Conservation (phyloP, 176 grass and related monocot genomes). For the Phoenix dactylifera region DNA sequence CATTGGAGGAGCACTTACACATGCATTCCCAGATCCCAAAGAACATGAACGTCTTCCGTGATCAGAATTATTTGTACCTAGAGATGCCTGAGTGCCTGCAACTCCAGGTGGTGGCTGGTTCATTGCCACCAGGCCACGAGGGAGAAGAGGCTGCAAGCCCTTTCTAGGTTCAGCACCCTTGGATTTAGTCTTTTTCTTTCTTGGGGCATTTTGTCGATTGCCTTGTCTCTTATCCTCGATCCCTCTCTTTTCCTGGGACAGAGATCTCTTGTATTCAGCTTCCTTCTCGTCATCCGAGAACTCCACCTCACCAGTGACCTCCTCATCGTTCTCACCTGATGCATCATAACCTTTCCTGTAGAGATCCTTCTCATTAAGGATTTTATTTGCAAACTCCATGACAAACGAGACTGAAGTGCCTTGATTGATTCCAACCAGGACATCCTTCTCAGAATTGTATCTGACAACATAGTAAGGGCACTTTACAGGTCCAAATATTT, state of each 20-base stretch:
- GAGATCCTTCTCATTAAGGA: conserved; percentile 67
- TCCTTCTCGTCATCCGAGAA: conserved; percentile 97
- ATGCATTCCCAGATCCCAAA: conserved; percentile 13
- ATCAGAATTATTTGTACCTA: conserved; percentile 9
- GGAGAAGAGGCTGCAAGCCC: conserved; percentile 15
- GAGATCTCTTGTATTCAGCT: conserved; percentile 55
- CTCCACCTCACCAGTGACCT: conserved; percentile 40
- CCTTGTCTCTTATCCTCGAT: conserved; percentile 34
- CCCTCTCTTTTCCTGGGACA: conserved; percentile 41
- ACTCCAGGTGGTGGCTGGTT: conserved; percentile 11
- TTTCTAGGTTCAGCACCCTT: conserved; percentile 27
- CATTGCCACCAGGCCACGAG: conserved; percentile 6
- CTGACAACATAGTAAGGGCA: conserved; percentile 72
- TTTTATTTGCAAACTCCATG: conserved; percentile 56
- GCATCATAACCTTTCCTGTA: conserved; percentile 76
- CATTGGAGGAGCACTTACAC: conserved; percentile 26
- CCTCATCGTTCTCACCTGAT: conserved; percentile 50
- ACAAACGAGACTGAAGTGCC: conserved; percentile 73
- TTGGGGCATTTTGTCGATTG: conserved; percentile 20
- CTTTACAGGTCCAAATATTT: conserved; percentile 93
- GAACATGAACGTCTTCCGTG: not conserved
- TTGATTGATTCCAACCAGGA: conserved; percentile 51
- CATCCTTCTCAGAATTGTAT: conserved; percentile 59
- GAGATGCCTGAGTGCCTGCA: not conserved
- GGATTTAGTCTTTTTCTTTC: conserved; percentile 35